Evolutionary conservation across 208 protist genomes (phyloP).

Genomic region (Leishmania turanica): DNA sequence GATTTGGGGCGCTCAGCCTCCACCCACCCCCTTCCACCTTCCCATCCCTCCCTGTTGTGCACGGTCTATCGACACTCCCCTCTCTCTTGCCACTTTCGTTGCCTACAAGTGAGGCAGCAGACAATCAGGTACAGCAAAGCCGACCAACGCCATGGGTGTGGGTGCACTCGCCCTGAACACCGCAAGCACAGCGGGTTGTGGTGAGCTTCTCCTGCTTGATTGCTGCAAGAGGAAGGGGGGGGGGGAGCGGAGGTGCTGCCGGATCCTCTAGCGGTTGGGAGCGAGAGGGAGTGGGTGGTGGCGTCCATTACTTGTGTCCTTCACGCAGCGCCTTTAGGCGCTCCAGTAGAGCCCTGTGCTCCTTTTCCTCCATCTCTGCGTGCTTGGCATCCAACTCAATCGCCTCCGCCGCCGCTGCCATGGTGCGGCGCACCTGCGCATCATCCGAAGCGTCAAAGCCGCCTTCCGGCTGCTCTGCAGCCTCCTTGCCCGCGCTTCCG

Average conservation of each 20-base stretch:
- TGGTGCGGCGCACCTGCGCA: slow-evolving; percentile 44
- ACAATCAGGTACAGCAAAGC: not conserved
- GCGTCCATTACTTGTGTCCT: slow-evolving; percentile 18
- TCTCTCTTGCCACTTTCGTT: not conserved
- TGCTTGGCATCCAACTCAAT: slow-evolving; percentile 55
- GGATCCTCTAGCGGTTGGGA: not conserved
- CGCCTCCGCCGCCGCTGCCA: slow-evolving; percentile 51
- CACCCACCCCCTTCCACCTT: not conserved
- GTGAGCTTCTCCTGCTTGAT: not conserved
- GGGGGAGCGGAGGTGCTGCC: not conserved
- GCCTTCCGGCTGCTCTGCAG: slow-evolving; percentile 6
- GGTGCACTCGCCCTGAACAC: not conserved
- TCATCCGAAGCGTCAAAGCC: slow-evolving; percentile 37
- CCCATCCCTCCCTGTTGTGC: not conserved
- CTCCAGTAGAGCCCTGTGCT: slow-evolving; percentile 51
- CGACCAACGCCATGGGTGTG: not conserved
- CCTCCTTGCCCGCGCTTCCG: not conserved
- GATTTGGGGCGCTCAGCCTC: not conserved
- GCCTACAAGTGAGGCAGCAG: not conserved
- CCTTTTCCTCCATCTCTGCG: slow-evolving; percentile 42
- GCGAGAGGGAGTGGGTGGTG: not conserved
- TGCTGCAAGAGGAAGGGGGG: not conserved
- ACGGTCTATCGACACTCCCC: not conserved
- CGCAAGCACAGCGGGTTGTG: not conserved
- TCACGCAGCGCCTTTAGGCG: slow-evolving; percentile 54